Base-by-base conservation (phyloP, 31 red algal species). In the Odonthalia washingtoniensis region DNA sequence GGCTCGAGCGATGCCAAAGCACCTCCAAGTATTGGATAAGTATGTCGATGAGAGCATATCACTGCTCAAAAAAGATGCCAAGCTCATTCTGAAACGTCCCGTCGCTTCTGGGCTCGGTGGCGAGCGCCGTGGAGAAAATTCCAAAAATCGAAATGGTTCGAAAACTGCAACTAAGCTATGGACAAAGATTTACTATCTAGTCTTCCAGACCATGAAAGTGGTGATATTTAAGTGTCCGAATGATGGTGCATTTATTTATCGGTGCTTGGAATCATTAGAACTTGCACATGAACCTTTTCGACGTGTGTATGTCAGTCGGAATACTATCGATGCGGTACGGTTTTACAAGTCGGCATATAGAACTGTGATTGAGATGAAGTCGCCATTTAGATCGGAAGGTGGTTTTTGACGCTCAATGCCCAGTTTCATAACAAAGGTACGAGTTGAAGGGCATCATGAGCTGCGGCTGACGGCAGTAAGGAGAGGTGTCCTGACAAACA, bases 391-490 rank as follows among this genome's bases (percentile, higher is more conserved):
- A n/a, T n/a, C n/a, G n/a, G n/a, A n/a, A n/a, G n/a, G n/a, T 33
- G 94, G 94, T 17, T 74, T 81, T 5, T 89, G 94, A 53, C 57
- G 94, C 34, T 63, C 64, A 30, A 93, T 96, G 90, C 94, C 94
- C 24, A 72, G 94, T 32, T 96, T 96, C 57, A 96, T 96, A 45
- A 33, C 80, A n/a, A 96, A 96, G 86, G 83, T 96, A 34, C 85
- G 94, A 24, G 67, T 96, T 38, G 94, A 96, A 52, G 94, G 89
- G 3, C 94, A 92, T 46, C 94, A 96, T 65, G 94, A 96, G 44
- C 39, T 84, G 62, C 78, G 94, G 0, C 40, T 96, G 3, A 89
- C 80, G 33, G 53, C 92, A 42, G 84, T 72, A 16, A 84, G 78
- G 5, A 62, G 83, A 42, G 85, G 85, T 40, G 94, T 89, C 5